Conservation (phyloP, 2,329 filamentous ascomycete genomes). For the Exophiala calicioides region DNA sequence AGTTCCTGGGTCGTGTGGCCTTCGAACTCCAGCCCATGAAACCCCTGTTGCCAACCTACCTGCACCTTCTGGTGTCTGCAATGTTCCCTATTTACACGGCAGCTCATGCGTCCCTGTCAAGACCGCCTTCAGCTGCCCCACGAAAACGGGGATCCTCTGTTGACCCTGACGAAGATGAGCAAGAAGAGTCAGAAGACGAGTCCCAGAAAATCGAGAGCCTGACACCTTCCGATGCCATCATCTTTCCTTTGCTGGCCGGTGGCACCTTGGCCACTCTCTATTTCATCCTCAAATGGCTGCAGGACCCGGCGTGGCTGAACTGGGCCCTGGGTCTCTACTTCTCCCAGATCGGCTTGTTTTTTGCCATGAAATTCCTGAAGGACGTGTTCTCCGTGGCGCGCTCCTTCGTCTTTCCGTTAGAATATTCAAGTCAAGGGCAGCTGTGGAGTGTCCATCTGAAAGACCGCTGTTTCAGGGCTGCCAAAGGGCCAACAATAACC, state of each 20-base stretch:
- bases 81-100: constrained; percentile 82
- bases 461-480: constrained; percentile 35
- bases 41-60: constrained; percentile 56
- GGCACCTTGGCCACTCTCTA: constrained; percentile 74
- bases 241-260: constrained; percentile 80
- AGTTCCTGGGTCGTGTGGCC: constrained; percentile 26
- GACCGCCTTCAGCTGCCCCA: constrained; percentile 75
- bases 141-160: constrained; percentile 42
- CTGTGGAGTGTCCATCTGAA: constrained; percentile 50
- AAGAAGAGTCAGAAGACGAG: constrained; percentile 57
- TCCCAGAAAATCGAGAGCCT: constrained; percentile 66
- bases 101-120: constrained; percentile 79
- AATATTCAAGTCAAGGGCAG: constrained; percentile 58
- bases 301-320: constrained; percentile 79
- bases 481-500: constrained; percentile 18
- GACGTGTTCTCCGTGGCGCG: constrained; percentile 67
- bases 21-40: constrained; percentile 34
- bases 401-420: constrained; percentile 71
- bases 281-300: constrained; percentile 83
- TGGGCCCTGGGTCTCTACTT: constrained; percentile 83
- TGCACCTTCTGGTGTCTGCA: constrained; percentile 67
- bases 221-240: constrained; percentile 74
- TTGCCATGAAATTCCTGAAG: constrained; percentile 71
- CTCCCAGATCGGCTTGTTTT: constrained; percentile 74
- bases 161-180: constrained; percentile 55